Evolutionary conservation across 2,329 filamentous ascomycete genomes (phyloP).

Genomic region (Xylaria sp.): DNA sequence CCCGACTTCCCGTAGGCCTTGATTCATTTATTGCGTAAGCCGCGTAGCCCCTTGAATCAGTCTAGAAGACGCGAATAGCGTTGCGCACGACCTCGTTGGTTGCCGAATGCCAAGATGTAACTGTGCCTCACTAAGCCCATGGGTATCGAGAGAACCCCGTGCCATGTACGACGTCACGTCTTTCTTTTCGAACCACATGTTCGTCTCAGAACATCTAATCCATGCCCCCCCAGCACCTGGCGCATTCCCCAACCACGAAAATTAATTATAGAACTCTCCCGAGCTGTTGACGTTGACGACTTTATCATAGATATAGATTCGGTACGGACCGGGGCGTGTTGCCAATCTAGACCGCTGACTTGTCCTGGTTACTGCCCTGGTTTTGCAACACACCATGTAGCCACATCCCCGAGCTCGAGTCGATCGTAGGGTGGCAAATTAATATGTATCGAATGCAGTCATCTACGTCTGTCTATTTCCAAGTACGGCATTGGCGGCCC

Average conservation of each 20-base stretch:
- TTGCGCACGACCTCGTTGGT: background rate
- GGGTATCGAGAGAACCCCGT: background rate
- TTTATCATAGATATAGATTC: slow-evolving; percentile 23
- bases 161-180: background rate
- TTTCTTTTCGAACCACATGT: background rate
- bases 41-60: background rate
- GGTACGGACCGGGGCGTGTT: slow-evolving; percentile 14
- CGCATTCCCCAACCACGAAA: background rate
- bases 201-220: background rate
- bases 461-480: slow-evolving; percentile 21
- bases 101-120: background rate
- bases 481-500: slow-evolving; percentile 28
- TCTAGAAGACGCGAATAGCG: background rate
- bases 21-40: background rate
- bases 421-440: slow-evolving; percentile 39
- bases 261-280: slow-evolving; percentile 33
- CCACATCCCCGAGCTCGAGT: slow-evolving; percentile 20
- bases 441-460: slow-evolving; percentile 34
- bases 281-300: background rate
- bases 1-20: slow-evolving; percentile 8
- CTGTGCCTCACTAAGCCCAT: background rate
- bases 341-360: slow-evolving; percentile 17
- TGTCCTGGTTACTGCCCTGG: slow-evolving; percentile 30
- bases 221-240: background rate
- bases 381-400: slow-evolving; percentile 29